Evolutionary conservation across 805 yeast genomes (phyloP).

Genomic region (Metschnikowia lachancei): DNA sequence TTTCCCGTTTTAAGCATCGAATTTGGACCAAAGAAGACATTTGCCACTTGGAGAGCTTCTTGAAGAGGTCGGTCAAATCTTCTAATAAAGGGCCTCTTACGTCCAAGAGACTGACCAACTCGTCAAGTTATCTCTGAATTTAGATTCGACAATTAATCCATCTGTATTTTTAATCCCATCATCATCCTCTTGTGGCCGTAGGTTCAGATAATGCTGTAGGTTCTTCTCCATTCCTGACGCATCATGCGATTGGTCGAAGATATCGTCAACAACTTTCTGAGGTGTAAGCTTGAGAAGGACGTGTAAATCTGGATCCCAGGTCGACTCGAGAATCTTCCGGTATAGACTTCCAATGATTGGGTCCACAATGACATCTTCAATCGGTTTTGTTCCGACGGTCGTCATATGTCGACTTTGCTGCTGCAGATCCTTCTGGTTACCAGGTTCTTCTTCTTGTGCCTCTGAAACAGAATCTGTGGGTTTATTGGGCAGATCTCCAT

Average conservation of each 20-base stretch:
- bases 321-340: conserved; percentile 52
- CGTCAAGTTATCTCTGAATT: conserved; percentile 35
- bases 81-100: conserved; percentile 5
- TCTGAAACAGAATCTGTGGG: not conserved
- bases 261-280: conserved; percentile 68
- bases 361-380: conserved; percentile 36
- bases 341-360: conserved; percentile 52
- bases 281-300: conserved; percentile 57
- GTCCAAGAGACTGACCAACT: conserved; percentile 32
- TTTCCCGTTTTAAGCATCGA: conserved; percentile 12
- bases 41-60: conserved; percentile 8
- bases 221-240: conserved; percentile 18
- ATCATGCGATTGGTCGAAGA: conserved; percentile 46
- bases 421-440: conserved; percentile 1
- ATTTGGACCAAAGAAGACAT: conserved; percentile 13
- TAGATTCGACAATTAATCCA: conserved; percentile 43
- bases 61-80: conserved; percentile 1
- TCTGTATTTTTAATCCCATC: conserved; percentile 27
- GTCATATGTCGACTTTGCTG: conserved; percentile 8
- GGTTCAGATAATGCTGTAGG: conserved; percentile 20
- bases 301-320: conserved; percentile 56
- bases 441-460: not conserved
- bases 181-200: conserved; percentile 23
- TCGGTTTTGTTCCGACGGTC: conserved; percentile 11
- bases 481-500: conserved; percentile 1